These are phyloP conservation scores for Roridomyces roridus DNA, from an alignment of 768 basidiomycete species.

Conservation along the genomic window DNA sequence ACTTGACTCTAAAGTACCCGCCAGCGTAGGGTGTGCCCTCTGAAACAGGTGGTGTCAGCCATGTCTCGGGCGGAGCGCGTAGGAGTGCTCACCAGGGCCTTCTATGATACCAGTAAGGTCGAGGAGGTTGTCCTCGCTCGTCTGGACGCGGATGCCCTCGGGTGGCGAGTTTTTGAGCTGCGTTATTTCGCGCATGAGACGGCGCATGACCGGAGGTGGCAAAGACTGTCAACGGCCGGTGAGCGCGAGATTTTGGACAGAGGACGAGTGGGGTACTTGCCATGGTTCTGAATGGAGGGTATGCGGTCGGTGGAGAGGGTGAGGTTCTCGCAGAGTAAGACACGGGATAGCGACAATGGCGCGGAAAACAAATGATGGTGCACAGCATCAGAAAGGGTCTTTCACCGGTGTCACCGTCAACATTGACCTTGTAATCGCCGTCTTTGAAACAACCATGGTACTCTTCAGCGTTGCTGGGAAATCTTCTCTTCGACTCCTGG, in stretches of 20 bases:
- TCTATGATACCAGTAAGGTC: conserved; percentile 88
- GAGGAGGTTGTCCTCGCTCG: conserved; percentile 87
- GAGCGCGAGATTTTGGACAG: neutral
- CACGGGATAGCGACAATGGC: neutral
- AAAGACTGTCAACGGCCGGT: conserved; percentile 38
- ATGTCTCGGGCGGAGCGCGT: conserved; percentile 25
- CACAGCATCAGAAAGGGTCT: too few relatives aligned
- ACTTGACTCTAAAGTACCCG: conserved; percentile 76
- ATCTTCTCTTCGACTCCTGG: too few relatives aligned
- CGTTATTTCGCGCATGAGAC: conserved; percentile 85
- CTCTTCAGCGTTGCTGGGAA: too few relatives aligned
- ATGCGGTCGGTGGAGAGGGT: neutral
- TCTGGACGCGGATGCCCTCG: conserved; percentile 90
- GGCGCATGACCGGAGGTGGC: conserved; percentile 71
- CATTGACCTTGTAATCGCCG: too few relatives aligned
- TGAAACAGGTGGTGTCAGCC: conserved; percentile 37
- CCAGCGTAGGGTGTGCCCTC: conserved; percentile 73
- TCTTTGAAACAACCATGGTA: too few relatives aligned
- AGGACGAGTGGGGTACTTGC: neutral
- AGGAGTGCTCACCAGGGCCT: conserved; percentile 75
- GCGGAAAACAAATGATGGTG: too few relatives aligned
- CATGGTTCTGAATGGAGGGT: conserved; percentile 1
- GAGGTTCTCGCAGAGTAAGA: conserved; percentile 1
- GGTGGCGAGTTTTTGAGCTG: conserved; percentile 84
- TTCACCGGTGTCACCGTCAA: too few relatives aligned